These are phyloP conservation scores for Lipomyces yamadae DNA, from an alignment of 805 yeast species.

Conservation along the genomic window DNA sequence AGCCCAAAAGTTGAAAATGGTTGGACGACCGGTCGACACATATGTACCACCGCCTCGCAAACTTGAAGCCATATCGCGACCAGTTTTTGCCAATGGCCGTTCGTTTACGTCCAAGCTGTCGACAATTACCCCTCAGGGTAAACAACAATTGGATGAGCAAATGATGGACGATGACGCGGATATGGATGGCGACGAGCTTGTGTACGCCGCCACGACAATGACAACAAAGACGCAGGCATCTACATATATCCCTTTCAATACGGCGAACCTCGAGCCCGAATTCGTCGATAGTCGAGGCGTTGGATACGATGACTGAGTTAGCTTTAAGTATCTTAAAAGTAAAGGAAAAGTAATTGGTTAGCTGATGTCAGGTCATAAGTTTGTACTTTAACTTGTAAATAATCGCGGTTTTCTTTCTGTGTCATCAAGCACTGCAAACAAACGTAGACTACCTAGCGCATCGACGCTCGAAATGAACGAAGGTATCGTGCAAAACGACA, in stretches of 20 bases:
- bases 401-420: not conserved
- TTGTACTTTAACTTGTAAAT: not conserved
- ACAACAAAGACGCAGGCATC: not conserved
- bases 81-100: not conserved
- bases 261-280: not conserved
- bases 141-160: constrained; percentile 3
- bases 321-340: not conserved
- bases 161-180: constrained; percentile 2
- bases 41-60: not conserved
- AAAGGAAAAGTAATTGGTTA: not conserved
- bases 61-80: not conserved
- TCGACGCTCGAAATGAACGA: too few species aligned
- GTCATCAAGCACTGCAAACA: not conserved
- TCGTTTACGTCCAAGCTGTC: not conserved
- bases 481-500: too few species aligned
- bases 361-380: not conserved
- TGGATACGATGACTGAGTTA: constrained; percentile 5
- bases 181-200: not conserved
- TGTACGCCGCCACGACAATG: not conserved
- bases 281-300: constrained; percentile 2
- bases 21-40: not conserved
- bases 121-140: not conserved
- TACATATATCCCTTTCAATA: not conserved
- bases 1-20: constrained; percentile 1
- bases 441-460: too few species aligned